Base-by-base conservation (phyloP, 495 filamentous ascomycete species). In the Xylaria longipes region DNA sequence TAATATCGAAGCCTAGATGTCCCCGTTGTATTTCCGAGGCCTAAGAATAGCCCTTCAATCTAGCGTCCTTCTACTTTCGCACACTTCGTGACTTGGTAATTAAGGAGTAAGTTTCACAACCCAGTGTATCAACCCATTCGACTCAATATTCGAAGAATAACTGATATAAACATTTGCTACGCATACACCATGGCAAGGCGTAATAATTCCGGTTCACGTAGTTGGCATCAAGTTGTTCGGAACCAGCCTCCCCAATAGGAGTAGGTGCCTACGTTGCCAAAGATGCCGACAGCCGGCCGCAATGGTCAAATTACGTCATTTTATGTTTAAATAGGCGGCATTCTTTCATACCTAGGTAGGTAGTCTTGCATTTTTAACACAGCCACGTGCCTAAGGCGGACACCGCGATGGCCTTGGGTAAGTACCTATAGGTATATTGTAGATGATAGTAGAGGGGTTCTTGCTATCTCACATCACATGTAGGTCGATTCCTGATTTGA, bases 271-370 rank as follows among this genome's bases (percentile, higher is more conserved):
- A 12, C 31, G 14, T 35, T 20, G 6, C 14, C 6, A 60, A 22
- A 35, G 12, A 29, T 61, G 57, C 56, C 57, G 56, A 62, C 3
- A 69, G 20, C 66, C 66, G 41, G 57, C 12, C n/a, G 45, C 29
- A 9, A 62, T 52, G 7, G 9, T 7, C 43, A 41, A 70, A 63
- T 70, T 70, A 70, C 68, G 68, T 70, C 68, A 70, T 70, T 70
- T 50, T 25, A 2, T 46, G 31, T 7, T 5, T 37, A 29, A 48
- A 37, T 50, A 25, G 20, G 4, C 20, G 29, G 29, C 29, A 0
- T 33, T 29, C 14, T 25, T 17, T 68, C 12, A 57, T 11, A 11
- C 20, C 15, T 5, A n/a, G n/a, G n/a, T n/a, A n/a, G n/a, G n/a
- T n/a, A 54, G 48, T 60, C 56, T 37, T 54, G 31, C 54, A 20